Percentiles rank a stretch among this genome's conserved stretches.
Evolutionary conservation across 208 protist species (phyloP).

Genomic region (Leishmania aethiopica): DNA sequence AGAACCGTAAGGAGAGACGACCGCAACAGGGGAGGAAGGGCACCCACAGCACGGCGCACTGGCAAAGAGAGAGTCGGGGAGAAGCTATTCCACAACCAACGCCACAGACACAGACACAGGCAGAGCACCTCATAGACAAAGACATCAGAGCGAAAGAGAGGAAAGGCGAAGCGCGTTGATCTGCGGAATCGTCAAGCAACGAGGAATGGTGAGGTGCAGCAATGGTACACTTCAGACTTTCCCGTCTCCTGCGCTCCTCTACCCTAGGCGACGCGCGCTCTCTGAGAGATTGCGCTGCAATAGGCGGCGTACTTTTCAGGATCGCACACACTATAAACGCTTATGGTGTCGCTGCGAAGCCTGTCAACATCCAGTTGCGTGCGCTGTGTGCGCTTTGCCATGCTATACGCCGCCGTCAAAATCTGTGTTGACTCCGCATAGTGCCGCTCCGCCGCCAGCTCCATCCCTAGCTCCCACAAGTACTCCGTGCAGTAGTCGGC

Average conservation of each 20-base stretch:
- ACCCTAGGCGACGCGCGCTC: neutral
- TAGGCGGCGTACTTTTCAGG: conserved; percentile 61
- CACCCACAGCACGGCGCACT: neutral
- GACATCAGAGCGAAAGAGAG: neutral
- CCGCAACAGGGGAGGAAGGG: neutral
- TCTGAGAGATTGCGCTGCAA: conserved; percentile 20
- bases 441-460: conserved; percentile 50
- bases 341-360: conserved; percentile 44
- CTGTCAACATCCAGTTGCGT: conserved; percentile 41
- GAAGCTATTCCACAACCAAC: neutral
- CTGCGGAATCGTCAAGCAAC: neutral
- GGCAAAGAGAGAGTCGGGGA: neutral
- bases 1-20: neutral
- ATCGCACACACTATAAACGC: conserved; percentile 64
- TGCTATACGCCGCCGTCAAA: conserved; percentile 41
- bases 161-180: neutral
- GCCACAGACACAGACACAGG: neutral
- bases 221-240: neutral
- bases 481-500: conserved; percentile 71
- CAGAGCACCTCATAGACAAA: neutral
- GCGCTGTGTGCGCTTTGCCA: conserved; percentile 42
- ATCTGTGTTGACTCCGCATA: conserved; percentile 48
- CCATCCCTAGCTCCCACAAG: conserved; percentile 79
- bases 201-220: neutral
- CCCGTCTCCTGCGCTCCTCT: too few species aligned